Evolutionary conservation across 2,329 filamentous ascomycete genomes (phyloP), one percentile per base, ranked within the genome.

Genomic region (Fusarium coicis): DNA sequence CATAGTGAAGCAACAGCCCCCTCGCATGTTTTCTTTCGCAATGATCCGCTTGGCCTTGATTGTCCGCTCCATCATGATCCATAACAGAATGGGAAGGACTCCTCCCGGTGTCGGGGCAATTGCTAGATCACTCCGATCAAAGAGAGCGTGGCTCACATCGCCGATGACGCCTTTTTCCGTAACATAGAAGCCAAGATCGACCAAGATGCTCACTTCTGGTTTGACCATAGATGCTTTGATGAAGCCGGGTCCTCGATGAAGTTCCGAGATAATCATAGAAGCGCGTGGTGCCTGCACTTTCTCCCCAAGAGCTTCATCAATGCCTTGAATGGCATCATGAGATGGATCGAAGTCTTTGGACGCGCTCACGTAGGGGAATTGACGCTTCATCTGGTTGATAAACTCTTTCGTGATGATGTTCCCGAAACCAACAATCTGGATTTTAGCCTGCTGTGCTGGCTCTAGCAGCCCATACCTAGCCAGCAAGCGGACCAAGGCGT

Each of bases 241-340:
- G 15, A 32, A 32, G 2, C 21, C 28, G 0, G 46, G 46, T 18
- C 46, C 46, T 0, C 21, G 28, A 32, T 50, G 46, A 5, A 50
- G 21, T 18, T 50, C 46, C 10, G 46, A 50, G 4, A 50, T 23
- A 5, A 50, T 23, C 5, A 50, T 32, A 10, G 46, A 10, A 18
- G 16, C 10, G 0, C 46, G 46, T 10, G 46, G 46, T 32, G 21
- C 15, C 7, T 18, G 10, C 0, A 18, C 4, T 18, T 14, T 21
- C 46, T 32, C 10, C 0, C 7, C 1, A 3, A 5, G 15, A 23
- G 28, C 5, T 50, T 32, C 21, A 1, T 18, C 7, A 2, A 23
- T 23, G 5, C 5, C 28, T 2, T 4, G 4, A 26, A 23, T 10
- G 7, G 7, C 8, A 1, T 32, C 46, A 7, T 49, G 2, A 3